These are phyloP conservation scores for Glycine soja DNA, from an alignment of 306 rosid genomes.

Conservation along the genomic window DNA sequence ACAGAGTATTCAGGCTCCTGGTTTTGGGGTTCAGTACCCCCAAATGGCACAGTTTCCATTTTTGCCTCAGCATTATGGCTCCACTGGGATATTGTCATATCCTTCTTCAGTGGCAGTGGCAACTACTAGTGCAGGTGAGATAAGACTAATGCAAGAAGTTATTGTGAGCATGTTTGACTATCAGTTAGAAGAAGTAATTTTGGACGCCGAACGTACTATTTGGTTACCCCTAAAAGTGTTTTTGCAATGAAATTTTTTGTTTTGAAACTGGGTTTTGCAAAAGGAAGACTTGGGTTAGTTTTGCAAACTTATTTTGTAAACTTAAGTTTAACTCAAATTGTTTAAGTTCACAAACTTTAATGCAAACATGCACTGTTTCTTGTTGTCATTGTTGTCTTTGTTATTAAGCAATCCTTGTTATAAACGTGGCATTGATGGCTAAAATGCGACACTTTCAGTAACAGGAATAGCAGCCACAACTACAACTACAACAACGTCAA, in stretches of 20 bases:
- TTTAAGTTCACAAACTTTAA: too few relatives aligned
- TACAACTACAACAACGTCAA: slow-evolving; percentile 16
- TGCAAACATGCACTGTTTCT: not conserved
- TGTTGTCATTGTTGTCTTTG: not conserved
- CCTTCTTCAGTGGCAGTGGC: slow-evolving; percentile 67
- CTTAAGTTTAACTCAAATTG: too few relatives aligned
- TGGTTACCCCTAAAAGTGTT: too few relatives aligned
- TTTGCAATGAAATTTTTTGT: too few relatives aligned
- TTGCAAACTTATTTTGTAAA: too few relatives aligned
- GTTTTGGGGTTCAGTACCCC: slow-evolving; percentile 76
- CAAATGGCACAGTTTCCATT: slow-evolving; percentile 72
- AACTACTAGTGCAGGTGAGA: slow-evolving; percentile 62
- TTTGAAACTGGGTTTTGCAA: too few relatives aligned
- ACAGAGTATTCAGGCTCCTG: slow-evolving; percentile 66
- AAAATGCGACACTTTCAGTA: slow-evolving; percentile 54
- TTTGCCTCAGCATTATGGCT: slow-evolving; percentile 71
- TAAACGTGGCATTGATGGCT: slow-evolving; percentile 26
- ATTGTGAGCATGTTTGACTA: too few relatives aligned
- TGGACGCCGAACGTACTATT: too few relatives aligned
- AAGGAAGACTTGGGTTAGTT: too few relatives aligned
- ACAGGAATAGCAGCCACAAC: slow-evolving; percentile 27
- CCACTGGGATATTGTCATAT: slow-evolving; percentile 66
- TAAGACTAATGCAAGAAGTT: not conserved
- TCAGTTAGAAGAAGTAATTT: too few relatives aligned
- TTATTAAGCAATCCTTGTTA: not conserved